Conservation (phyloP, 208 protist genomes). For the Trypanosoma caninum region DNA sequence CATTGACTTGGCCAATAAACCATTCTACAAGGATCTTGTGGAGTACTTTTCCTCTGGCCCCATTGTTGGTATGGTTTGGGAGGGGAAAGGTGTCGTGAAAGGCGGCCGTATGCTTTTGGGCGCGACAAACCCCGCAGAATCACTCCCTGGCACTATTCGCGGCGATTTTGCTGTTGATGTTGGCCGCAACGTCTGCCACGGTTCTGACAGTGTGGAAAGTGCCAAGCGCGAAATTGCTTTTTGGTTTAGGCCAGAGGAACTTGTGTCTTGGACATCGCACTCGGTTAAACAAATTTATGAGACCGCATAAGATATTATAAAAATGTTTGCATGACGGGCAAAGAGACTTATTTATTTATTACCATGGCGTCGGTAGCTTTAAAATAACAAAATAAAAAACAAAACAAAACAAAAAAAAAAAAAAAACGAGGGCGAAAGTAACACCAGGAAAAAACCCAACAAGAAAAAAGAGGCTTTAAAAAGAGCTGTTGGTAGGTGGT, state of each 20-base stretch:
- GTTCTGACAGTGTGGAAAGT: slow-evolving; percentile 92
- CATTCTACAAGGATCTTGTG: slow-evolving; percentile 94
- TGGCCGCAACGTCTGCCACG: slow-evolving; percentile 97
- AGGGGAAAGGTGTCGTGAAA: slow-evolving; percentile 95
- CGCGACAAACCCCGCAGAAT: slow-evolving; percentile 93
- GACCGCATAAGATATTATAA: slow-evolving; percentile 20
- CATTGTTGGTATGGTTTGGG: slow-evolving; percentile 97
- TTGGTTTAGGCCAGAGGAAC: slow-evolving; percentile 95
- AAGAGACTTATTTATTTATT: background rate
- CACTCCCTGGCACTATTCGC: slow-evolving; percentile 95
- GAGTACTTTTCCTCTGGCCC: slow-evolving; percentile 96
- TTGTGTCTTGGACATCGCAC: slow-evolving; percentile 79
- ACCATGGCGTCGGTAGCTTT: too few species aligned
- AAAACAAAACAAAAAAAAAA: slow-evolving; percentile 17
- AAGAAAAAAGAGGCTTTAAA: background rate
- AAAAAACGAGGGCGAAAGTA: background rate
- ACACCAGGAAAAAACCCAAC: background rate
- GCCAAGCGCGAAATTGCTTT: slow-evolving; percentile 95
- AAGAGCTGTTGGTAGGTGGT: too few species aligned
- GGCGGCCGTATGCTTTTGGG: slow-evolving; percentile 94
- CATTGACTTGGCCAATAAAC: slow-evolving; percentile 83
- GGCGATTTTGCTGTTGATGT: slow-evolving; percentile 95
- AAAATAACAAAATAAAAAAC: slow-evolving; percentile 6
- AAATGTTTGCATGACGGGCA: background rate
- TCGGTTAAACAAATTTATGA: slow-evolving; percentile 86